Evolutionary conservation across 768 basidiomycete genomes (phyloP), one percentile per base, ranked within the genome.

Genomic region (Rhizopogon vesiculosus): DNA sequence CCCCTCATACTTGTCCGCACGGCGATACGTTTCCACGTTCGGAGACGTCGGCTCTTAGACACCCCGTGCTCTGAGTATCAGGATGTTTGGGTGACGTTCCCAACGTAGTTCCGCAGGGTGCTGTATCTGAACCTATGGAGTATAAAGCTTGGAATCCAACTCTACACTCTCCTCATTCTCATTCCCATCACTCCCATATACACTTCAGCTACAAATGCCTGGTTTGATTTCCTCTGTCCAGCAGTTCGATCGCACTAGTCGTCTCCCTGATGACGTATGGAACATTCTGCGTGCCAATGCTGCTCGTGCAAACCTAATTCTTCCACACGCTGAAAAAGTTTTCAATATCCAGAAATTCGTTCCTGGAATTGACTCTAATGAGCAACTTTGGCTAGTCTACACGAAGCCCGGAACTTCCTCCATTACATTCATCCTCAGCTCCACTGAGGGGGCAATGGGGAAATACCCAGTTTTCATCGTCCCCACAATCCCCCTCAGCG

Each of bases 381-480:
- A 63, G 31, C 69, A 72, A 28, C 69, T 81, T 61, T 83, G 81
- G 82, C 64, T 83, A 52, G 59, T 78, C 28, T 81, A 78, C 76
- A 74, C 76, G 28, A 61, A 61, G 4, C 64, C 69, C 16, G 65
- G 66, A 38, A 57, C 58, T 12, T 66, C 61, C 22, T 65, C 66
- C 1, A 72, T 81, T 45, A 75, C 79, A 25, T 57, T 81, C 42
- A 71, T 78, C 40, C 52, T 84, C 43, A 72, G 81, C 12, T 84
- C 81, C 60, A 73, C 77, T 48, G 66, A 66, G 45, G 76, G 72
- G 55, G 71, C 69, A 18, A 58, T 75, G 43, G 77, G 82, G 48
- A 69, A 77, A 45, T 73, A 81, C 52, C 83, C 82, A 29, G 67
- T 82, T 54, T 84, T 83, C 64, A 40, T 82, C 78, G 76, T 69